A percentile compares a stretch with the other conserved stretches of the same genome.
These are phyloP conservation scores for Parascedosporium putredinis DNA, from an alignment of 2,329 filamentous ascomycete species.

Conservation along the genomic window DNA sequence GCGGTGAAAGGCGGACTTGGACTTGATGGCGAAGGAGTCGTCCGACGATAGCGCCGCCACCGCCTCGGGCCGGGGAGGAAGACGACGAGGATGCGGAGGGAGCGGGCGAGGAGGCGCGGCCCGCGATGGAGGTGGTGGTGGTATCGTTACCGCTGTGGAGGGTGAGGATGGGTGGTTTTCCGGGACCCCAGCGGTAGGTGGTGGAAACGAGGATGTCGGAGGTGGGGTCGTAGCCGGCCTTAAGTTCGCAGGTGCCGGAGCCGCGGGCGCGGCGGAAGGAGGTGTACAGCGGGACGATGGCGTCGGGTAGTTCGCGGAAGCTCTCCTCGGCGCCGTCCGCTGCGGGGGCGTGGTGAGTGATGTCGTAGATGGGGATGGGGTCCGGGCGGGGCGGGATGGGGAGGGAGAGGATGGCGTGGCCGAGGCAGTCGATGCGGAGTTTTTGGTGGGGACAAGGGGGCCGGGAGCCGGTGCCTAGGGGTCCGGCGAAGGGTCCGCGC, in stretches of 20 bases:
- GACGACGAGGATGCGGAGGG: not conserved
- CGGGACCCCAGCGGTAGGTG: conserved; percentile 46
- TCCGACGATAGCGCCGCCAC: no score
- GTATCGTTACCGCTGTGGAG: not conserved
- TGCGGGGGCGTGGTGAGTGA: conserved; percentile 22
- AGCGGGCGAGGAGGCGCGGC: no score
- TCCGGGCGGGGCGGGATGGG: conserved; percentile 26
- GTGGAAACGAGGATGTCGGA: conserved; percentile 34
- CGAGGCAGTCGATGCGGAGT: conserved; percentile 38
- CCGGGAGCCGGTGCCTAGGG: not conserved
- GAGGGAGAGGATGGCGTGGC: conserved; percentile 31
- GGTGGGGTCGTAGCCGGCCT: conserved; percentile 27
- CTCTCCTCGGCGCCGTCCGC: no score
- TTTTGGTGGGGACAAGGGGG: conserved; percentile 31
- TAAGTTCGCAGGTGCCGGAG: conserved; percentile 38
- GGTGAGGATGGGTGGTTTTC: conserved; percentile 35
- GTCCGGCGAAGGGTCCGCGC: not conserved
- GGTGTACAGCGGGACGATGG: conserved; percentile 32
- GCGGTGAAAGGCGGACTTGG: conserved; percentile 18
- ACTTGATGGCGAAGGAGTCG: conserved; percentile 29
- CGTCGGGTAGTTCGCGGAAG: conserved; percentile 20
- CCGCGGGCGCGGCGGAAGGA: conserved; percentile 36
- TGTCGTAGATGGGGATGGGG: conserved; percentile 31
- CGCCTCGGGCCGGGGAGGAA: not conserved
- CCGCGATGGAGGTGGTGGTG: no score